Evolutionary conservation across 2,329 filamentous ascomycete genomes (phyloP), one percentile per base, ranked within the genome.

Genomic region (Berkeleyomyces rouxiae): DNA sequence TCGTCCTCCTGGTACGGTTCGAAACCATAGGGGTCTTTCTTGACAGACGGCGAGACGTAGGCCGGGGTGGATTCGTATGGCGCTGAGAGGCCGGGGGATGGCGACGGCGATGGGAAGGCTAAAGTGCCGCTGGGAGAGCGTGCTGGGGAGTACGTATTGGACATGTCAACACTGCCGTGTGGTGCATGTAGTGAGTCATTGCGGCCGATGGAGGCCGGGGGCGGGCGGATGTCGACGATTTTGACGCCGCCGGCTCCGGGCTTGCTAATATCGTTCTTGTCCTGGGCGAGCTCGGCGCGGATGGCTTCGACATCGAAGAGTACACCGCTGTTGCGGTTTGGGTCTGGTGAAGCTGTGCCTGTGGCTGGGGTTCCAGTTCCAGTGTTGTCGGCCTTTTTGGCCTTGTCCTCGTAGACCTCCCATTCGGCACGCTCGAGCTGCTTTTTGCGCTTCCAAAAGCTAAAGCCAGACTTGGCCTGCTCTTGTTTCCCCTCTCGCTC

Each of bases 271-370:
- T 49, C 33, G 63, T 96, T 80, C 71, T 90, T 93, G 81, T 96
- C 95, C 58, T 82, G 82, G 37, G 88, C 88, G 42, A 99, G 77
- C 69, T 95, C 88, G 7, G 89, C 85, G 58, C 89, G 82, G 67
- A 99, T 97, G 10, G 93, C 93, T 69, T 99, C 93, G 57, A 99
- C 83, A 69, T 99, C 93, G 69, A 99, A 99, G 55, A 99, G 78
- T 7, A 97, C 86, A 42, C 82, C 81, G 49, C 77, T 76, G 68
- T 82, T 84, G 7, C 59, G 23, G 4, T 64, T 58, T 5, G 49
- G 57, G 65, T 76, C 77, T 13, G 78, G 78, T 62, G 80, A 77
- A 7, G 74, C 74, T 63, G 74, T 75, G 47, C 72, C 71, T 33
- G 69, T 64, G 36, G 65, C 67, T 49, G 71, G 67, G 49, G 57